Base-by-base conservation (phyloP, 2,329 filamentous ascomycete genomes). In the Fusarium multiceps region DNA sequence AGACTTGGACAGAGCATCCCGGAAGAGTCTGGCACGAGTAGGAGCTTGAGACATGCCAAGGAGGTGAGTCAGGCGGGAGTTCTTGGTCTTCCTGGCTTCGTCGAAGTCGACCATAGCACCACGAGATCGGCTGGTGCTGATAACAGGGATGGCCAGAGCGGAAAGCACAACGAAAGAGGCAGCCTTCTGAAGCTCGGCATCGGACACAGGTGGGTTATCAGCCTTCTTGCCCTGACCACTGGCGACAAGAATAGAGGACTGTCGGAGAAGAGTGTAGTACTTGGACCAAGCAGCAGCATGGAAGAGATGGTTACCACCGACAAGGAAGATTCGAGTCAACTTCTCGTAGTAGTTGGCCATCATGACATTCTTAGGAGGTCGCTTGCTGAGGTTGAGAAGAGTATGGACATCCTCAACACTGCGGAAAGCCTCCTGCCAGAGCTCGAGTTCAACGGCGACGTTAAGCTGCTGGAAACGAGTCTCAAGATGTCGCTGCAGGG, bases 301-400 rank as follows among this genome's bases (percentile, higher is more conserved):
- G 90, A 99, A 99, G 47, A 99, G 90, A 81, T 98, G 98, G 87
- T 99, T 99, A 84, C 98, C 96, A 81, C 95, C 97, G 73, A 98
- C 96, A 69, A 99, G 89, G 88, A 99, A 99, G 81, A 99, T 99
- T 71, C 94, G 90, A 42, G 96, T 98, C 62, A 99, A 90, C 85
- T 98, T 98, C 87, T 99, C 96, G 83, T 98, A 99, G 88, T 99
- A 99, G 86, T 98, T 99, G 83, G 96, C 96, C 96, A 99, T 99
- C 96, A 99, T 98, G 79, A 98, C 87, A 80, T 98, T 98, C 91
- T 98, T 98, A 57, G 96, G 92, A 41, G 94, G 94, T 59, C 96
- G 93, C 89, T 98, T 98, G 91, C 95, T 98, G 75, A 98, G 88
- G 85, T 92, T 98, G 74, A 99, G 90, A 58, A 99, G 89, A 54